These are phyloP conservation scores for Rubroboletus satanas DNA, from an alignment of 768 basidiomycete species.

Conservation along the genomic window DNA sequence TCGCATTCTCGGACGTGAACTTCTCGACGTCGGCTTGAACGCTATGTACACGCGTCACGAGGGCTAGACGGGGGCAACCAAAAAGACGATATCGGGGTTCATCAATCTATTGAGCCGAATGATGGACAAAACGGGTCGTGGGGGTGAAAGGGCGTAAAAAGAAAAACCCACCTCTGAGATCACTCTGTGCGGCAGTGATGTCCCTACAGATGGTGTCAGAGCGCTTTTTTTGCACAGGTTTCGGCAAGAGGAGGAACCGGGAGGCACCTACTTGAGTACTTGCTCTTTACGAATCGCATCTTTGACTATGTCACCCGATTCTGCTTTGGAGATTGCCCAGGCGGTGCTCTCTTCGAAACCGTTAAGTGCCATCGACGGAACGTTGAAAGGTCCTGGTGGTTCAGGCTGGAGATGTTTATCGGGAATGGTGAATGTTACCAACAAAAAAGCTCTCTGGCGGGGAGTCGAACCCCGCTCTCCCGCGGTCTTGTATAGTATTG, in stretches of 20 bases:
- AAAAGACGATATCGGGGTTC: neutral
- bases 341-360: conserved; percentile 39
- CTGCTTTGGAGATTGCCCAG: conserved; percentile 47
- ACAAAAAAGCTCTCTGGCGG: conserved; percentile 38
- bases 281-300: conserved; percentile 78
- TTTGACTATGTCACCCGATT: conserved; percentile 60
- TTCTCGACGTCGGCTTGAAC: conserved; percentile 81
- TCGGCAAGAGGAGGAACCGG: neutral
- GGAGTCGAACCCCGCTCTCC: conserved; percentile 45
- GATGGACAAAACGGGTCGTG: neutral
- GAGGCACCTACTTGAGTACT: conserved; percentile 61
- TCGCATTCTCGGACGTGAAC: conserved; percentile 73
- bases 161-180: conserved; percentile 58
- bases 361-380: conserved; percentile 42
- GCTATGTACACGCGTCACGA: conserved; percentile 60
- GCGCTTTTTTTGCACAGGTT: neutral
- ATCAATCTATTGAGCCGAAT: neutral
- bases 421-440: neutral
- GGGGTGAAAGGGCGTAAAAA: too few species aligned
- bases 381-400: neutral
- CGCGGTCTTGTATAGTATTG: conserved; percentile 22
- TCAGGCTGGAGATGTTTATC: neutral
- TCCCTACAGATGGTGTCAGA: conserved; percentile 46
- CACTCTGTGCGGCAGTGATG: conserved; percentile 69
- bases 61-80: conserved; percentile 39